Base-by-base conservation (phyloP, 169 alveolate species). In the Eimeria mitis region DNA sequence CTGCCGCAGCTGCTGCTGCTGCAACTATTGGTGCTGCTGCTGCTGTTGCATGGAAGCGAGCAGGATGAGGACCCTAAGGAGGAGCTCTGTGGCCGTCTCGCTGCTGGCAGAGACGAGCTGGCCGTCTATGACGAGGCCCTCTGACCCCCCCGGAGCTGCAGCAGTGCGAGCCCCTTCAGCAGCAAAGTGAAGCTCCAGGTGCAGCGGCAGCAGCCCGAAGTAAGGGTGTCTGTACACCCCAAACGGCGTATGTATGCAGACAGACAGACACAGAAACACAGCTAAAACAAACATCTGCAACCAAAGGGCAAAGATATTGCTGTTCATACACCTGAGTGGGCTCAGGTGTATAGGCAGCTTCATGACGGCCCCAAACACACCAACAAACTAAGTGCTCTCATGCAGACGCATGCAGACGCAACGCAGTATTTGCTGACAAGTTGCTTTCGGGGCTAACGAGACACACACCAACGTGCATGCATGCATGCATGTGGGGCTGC, bases 31-130 rank as follows among this genome's bases (percentile, higher is more conserved):
- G 63, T 91, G 70, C n/a, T 87, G 73, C 47, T 61, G 85, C 75
- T 49, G 84, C 71, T 59, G 91, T 78, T 78, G 88, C 96, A 79
- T 42, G 37, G 94, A 88, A 23, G 71, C 84, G 40, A 91, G 91
- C 59, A 91, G 88, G n/a, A 87, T 31, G 61, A 91, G 89, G 28
- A 83, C 73, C 54, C 75, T 87, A 37, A 81, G 71, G 44, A 87
- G 78, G 68, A 91, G 88, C 16, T 78, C 71, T 16, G 96, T 91
- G 87, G 87, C 42, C 4, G 73, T 54, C 25, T 91, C 96, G 49
- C 56, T 81, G 21, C 85, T 47, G 1, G 91, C 91, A 19, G 96
- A 79, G 68, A 91, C 96, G 19, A 91, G 88, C 31, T 81, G 34
- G 19, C 96, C 71, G 49, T 91, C 96, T 2, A 91, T 47, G 59